phyloP scores from a whole-genome alignment of 1,284 basidiomycete species.

The Baeospora myosura region DNA sequence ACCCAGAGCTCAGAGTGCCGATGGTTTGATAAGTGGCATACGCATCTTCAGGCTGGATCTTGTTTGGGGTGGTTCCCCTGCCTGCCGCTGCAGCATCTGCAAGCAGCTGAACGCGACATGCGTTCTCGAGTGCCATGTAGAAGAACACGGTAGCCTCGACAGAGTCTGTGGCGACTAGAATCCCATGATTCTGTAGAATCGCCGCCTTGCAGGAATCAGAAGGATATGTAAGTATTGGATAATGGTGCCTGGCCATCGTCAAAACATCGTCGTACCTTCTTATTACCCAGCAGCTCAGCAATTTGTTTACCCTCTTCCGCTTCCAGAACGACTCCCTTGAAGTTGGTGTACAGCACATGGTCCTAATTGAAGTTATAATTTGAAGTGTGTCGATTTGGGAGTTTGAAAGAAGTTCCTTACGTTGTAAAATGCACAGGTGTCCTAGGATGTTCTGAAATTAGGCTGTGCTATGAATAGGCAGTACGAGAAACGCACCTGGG shows the following conservation, averaged over 20 bases:
- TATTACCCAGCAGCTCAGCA: conserved; percentile 40
- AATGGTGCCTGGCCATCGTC: not conserved
- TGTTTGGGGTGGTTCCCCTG: not conserved
- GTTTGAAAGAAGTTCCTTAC: not conserved
- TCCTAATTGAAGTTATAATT: conserved; percentile 7
- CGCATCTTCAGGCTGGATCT: conserved; percentile 1
- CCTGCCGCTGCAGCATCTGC: conserved; percentile 37
- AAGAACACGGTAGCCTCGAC: conserved; percentile 28
- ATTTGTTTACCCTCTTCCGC: conserved; percentile 50
- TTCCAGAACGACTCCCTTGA: conserved; percentile 53
- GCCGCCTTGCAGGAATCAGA: conserved; percentile 2
- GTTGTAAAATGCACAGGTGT: conserved; percentile 39
- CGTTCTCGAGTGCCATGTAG: conserved; percentile 24
- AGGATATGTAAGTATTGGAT: not conserved
- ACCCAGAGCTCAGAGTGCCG: not conserved
- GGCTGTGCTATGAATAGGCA: not conserved
- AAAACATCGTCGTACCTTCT: conserved; percentile 19
- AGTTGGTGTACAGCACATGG: conserved; percentile 35
- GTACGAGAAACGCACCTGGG: conserved; percentile 22
- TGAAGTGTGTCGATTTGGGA: not conserved
- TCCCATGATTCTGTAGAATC: conserved; percentile 51
- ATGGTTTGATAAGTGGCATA: conserved; percentile 1
- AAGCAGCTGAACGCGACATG: conserved; percentile 44
- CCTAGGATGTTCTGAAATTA: conserved; percentile 15
- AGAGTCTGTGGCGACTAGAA: conserved; percentile 37